Evolutionary conservation across 2,329 filamentous ascomycete species (phyloP), one percentile per base, ranked within the genome.

Genomic region (Colletotrichum lupini): DNA sequence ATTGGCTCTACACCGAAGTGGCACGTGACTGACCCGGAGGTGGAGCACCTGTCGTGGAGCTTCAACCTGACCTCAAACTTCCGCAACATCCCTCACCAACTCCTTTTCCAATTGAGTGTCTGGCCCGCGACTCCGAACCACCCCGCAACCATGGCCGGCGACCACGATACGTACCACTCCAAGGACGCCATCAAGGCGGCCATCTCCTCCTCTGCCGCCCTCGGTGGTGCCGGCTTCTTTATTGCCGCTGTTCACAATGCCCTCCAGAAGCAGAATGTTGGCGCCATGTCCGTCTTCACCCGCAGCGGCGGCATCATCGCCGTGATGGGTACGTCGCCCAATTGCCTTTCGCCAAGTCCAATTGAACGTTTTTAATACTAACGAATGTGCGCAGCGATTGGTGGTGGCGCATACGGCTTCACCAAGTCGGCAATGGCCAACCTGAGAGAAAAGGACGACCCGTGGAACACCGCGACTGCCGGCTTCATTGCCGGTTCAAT

Each of bases 161-260:
- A 81, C 75, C 85, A 89, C 73, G 82, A 84, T 73, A 76, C 81
- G 75, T 97, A 93, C 83, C 90, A 93, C 76, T 91, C 93, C 61
- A 90, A 92, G 83, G 94, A 97, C 88, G 92, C 94, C 77, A 84
- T 97, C 78, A 88, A 89, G 76, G 87, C 89, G 75, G 89, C 92
- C 63, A 85, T 92, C 80, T 91, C 90, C 81, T 90, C 91, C 74
- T 90, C 89, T 53, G 79, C 92, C 76, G 84, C 94, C 78, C 92
- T 92, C 74, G 91, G 91, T 79, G 85, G 86, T 73, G 89, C 89
- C 73, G 95, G 95, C 78, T 85, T 93, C 80, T 88, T 95, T 83
- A 82, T 93, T 74, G 93, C 94, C 63, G 92, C 93, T 68, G 88
- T 97, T 76, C 94, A 95, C 86, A 98, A 97, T 87, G 94, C 95